Percentiles rank a stretch among this genome's conserved stretches.
These are phyloP conservation scores for Coccomyxa sp. DNA, from an alignment of 139 green algal species.

Conservation along the genomic window DNA sequence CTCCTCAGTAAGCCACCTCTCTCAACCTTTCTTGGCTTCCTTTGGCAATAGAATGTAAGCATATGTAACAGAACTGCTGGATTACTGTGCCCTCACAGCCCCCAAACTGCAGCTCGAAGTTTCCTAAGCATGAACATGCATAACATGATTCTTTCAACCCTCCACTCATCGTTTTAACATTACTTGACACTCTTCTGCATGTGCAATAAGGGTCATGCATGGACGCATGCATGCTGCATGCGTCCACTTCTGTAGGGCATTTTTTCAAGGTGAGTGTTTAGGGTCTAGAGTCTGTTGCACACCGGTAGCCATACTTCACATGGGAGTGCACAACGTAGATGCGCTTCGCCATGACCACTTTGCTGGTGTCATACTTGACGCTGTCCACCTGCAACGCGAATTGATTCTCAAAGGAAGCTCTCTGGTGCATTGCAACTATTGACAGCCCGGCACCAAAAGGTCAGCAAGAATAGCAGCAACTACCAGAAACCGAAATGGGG, in stretches of 20 bases:
- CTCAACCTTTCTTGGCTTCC: background rate
- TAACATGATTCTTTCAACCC: too few species aligned
- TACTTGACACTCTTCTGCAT: background rate
- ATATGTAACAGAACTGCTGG: background rate
- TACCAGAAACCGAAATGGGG: too few species aligned
- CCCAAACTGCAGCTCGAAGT: background rate
- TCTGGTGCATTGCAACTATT: background rate
- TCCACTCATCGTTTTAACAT: background rate
- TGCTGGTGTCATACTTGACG: conserved; percentile 16
- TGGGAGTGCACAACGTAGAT: conserved; percentile 25
- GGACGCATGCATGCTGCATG: background rate
- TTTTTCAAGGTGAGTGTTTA: background rate
- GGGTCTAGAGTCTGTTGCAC: background rate
- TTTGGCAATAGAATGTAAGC: background rate
- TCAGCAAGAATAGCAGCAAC: background rate
- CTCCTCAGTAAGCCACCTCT: background rate
- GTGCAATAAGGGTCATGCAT: background rate
- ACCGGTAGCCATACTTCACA: background rate
- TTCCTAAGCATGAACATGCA: too few species aligned
- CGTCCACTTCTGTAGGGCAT: background rate
- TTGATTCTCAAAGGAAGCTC: conserved; percentile 4
- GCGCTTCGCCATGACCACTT: conserved; percentile 31
- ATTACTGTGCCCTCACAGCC: background rate
- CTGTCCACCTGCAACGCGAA: conserved; percentile 14
- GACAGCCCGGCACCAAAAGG: background rate